Percentiles rank a stretch among this genome's conserved stretches.
These are phyloP conservation scores for Dujonia santamariae DNA, from an alignment of 1,139 yeast genomes.

Conservation along the genomic window DNA sequence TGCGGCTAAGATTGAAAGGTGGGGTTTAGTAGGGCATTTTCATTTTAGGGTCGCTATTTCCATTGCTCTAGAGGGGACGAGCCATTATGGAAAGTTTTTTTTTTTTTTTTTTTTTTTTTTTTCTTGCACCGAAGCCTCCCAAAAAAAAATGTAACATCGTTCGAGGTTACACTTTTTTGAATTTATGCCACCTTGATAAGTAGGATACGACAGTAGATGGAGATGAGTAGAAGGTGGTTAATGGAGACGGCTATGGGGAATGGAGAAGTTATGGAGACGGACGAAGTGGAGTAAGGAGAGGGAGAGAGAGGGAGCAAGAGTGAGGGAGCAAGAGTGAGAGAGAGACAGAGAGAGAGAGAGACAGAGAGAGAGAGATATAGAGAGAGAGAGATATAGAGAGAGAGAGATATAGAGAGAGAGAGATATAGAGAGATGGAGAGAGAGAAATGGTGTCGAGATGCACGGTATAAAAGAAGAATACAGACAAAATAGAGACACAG, in stretches of 20 bases:
- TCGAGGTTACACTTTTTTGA: slow-evolving; percentile 1
- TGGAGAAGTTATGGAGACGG: background rate
- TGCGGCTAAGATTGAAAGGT: no score
- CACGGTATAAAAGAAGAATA: no score
- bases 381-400: background rate
- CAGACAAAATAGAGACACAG: no score
- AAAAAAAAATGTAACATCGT: slow-evolving; percentile 1
- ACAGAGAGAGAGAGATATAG: background rate
- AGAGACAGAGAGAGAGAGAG: background rate
- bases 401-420: background rate
- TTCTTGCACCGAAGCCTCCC: no score
- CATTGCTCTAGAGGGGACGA: no score
- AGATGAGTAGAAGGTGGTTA: no score
- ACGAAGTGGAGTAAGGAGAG: background rate
- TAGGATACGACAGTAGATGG: background rate
- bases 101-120: background rate
- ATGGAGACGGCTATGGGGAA: no score
- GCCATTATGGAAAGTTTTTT: no score
- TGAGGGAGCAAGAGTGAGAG: background rate
- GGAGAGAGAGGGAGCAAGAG: background rate
- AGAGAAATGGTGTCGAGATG: background rate
- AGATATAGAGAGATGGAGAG: background rate
- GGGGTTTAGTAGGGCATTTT: background rate
- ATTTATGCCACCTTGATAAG: no score
- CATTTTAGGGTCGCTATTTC: background rate